Base-by-base conservation (phyloP, 176 grass and related monocot genomes). In the Oryza nivara region DNA sequence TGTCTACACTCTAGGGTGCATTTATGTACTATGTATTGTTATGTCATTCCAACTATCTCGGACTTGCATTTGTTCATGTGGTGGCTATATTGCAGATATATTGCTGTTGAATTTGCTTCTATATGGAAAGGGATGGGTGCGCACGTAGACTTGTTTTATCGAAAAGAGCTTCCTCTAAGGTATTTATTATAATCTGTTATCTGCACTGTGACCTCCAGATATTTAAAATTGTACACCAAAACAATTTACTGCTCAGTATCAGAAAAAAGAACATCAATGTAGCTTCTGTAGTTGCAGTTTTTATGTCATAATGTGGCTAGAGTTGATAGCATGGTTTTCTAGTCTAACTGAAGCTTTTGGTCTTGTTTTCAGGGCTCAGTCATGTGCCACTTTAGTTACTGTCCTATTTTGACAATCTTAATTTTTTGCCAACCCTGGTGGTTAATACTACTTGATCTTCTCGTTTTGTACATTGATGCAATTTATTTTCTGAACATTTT, bases 81-180 rank as follows among this genome's bases (percentile, higher is more conserved):
- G 3, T 12, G 0, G 0, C 9, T 60, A 84, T 25, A 61, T 61
- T 77, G n/a, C 80, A 98, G 96, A 74, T 98, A 98, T 80, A 98
- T 98, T 69, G 93, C 96, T 67, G 91, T 98, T 88, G 96, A 98
- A 77, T 98, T 98, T 89, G 96, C 96, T 83, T 98, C 96, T 72
- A 98, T 98, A 51, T 98, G 96, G 96, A 86, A 72, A 78, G 96
- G 96, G 16, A 87, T 98, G 91, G 96, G 96, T 81, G 93, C 23
- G n/a, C 82, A 92, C 36, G 96, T 98, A 65, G 93, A 98, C 69
- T 70, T 98, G 78, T 98, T 92, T 79, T 98, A 95, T 60, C 87
- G 96, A 47, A 98, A 72, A 38, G 96, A 98, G 3, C 83, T 98
- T 73, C 96, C 96, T 75, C 89, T 98, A 81, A 95, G 96, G 96